phyloP scores from a whole-genome alignment of 176 grass and related monocot species.

The Zoysia pacifica region DNA sequence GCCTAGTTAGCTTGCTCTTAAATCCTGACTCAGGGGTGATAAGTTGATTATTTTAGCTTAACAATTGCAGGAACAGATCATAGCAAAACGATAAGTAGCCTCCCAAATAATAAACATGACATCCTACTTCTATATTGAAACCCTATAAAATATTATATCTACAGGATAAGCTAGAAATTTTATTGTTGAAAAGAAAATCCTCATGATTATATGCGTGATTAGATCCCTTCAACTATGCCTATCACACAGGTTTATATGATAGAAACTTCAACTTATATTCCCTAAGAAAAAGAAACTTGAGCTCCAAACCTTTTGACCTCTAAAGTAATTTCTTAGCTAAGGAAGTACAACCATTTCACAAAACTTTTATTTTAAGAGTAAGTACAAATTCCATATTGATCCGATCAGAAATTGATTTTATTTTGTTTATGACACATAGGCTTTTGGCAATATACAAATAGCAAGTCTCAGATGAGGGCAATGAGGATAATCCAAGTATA shows the following conservation, averaged over 20 bases:
- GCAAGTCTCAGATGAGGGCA: slow-evolving; percentile 8
- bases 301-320: not conserved
- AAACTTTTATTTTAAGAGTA: slow-evolving; percentile 15
- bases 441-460: slow-evolving; percentile 17
- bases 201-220: not conserved
- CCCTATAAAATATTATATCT: not conserved
- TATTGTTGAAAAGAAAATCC: slow-evolving; percentile 5
- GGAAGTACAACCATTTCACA: not conserved
- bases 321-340: not conserved
- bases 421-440: slow-evolving; percentile 13
- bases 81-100: not conserved
- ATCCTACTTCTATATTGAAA: not conserved
- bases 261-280: not conserved
- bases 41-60: not conserved
- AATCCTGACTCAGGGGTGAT: not conserved
- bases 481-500: slow-evolving; percentile 36
- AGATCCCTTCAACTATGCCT: slow-evolving; percentile 6
- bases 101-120: not conserved
- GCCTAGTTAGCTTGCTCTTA: slow-evolving; percentile 11
- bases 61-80: not conserved
- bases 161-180: slow-evolving; percentile 6
- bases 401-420: not conserved
- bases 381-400: slow-evolving; percentile 25
- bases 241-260: not conserved
- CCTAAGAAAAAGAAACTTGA: not conserved